Base-by-base conservation (phyloP, 257 asterid genomes). In the Solanum habrochaites region DNA sequence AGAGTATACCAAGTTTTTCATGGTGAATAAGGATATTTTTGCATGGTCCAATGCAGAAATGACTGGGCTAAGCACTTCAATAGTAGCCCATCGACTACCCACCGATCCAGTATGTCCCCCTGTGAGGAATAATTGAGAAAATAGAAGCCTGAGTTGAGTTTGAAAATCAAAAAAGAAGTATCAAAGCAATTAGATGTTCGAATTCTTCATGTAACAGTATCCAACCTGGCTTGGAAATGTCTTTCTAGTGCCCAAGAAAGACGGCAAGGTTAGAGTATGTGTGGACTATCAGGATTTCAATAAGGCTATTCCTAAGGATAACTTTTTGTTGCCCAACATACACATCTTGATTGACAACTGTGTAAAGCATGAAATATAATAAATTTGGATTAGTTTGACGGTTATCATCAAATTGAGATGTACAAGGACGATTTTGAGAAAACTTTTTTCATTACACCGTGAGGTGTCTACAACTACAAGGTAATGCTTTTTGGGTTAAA, bases 41-140 rank as follows among this genome's bases (percentile, higher is more conserved):
- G 0, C n/a, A 0, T 3, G 3, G n/a, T 56, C 64, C n/a, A 7
- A 18, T 18, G 8, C 4, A 56, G 2, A 7, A 0, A 56, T 56
- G 64, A 7, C 2, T 2, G 11, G n/a, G n/a, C n/a, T 56, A 56
- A 18, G 64, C n/a, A 56, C 4, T 18, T 56, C n/a, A 18, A 56
- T 56, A 1, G n/a, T 56, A 6, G n/a, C 64, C 7, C n/a, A 56
- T 56, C n/a, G 11, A 3, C 20, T 56, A 11, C n/a, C 64, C 4
- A 56, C 11, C 7, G 64, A 7, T 56, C 64, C 11, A 56, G 1
- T n/a, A 1, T 56, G 64, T 23, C 62, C n/a, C 20, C n/a, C 11
- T 6, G n/a, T 56, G 11, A 56, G 20, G 64, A 1, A 56, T 0
- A 56, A 3, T 11, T 56, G n/a, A 3, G 64, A 7, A 56, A 56